Conservation (phyloP, 331 rosid species). For the Saraca asoca region DNA sequence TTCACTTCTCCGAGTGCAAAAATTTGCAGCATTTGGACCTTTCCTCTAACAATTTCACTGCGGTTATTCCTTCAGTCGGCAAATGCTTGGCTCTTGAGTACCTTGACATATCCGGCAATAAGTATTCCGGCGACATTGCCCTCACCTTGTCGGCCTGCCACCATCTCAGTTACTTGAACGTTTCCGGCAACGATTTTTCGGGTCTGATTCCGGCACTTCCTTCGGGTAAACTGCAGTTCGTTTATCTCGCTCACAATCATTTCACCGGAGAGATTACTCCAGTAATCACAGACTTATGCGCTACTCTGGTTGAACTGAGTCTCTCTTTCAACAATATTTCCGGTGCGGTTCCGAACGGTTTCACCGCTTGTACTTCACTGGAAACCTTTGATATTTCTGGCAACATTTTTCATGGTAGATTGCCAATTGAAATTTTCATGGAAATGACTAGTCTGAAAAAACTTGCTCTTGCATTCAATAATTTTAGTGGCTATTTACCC, state of each 20-base stretch:
- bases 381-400: conserved; percentile 55
- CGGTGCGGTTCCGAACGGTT: conserved; percentile 53
- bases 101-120: conserved; percentile 79
- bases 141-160: conserved; percentile 48
- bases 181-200: conserved; percentile 61
- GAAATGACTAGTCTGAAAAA: conserved; percentile 52
- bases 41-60: conserved; percentile 68
- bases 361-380: conserved; percentile 53
- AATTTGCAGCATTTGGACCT: conserved; percentile 56
- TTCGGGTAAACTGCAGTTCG: conserved; percentile 42
- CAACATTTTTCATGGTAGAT: conserved; percentile 57
- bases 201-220: conserved; percentile 66
- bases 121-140: conserved; percentile 62
- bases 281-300: conserved; percentile 48
- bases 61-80: conserved; percentile 58
- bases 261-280: conserved; percentile 62
- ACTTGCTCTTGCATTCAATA: conserved; percentile 51
- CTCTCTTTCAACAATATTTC: conserved; percentile 60
- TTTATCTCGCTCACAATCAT: conserved; percentile 52
- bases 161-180: conserved; percentile 52
- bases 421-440: conserved; percentile 52
- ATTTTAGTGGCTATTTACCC: conserved; percentile 54
- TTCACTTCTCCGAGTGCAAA: conserved; percentile 46
- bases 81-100: conserved; percentile 54
- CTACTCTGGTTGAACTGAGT: conserved; percentile 53